A percentile compares a stretch with the other conserved stretches of the same genome.
Evolutionary conservation across 805 yeast genomes (phyloP).

Genomic region (Ogataea paradorogensis): DNA sequence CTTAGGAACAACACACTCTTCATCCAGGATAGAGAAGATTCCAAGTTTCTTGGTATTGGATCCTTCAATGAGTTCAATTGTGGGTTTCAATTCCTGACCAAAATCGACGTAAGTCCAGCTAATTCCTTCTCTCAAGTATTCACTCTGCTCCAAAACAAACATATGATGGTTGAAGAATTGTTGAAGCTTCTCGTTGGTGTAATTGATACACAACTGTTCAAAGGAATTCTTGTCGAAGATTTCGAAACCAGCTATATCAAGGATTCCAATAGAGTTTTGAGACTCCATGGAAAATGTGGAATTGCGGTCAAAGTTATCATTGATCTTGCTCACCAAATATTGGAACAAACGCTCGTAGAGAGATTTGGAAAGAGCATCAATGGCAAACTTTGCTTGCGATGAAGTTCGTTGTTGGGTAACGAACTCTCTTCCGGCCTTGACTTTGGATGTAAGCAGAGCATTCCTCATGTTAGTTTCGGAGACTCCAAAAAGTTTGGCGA

Average conservation of each 20-base stretch:
- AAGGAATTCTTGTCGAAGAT: constrained; percentile 56
- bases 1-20: constrained; percentile 92
- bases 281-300: constrained; percentile 24
- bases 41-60: constrained; percentile 61
- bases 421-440: constrained; percentile 86
- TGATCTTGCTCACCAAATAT: constrained; percentile 71
- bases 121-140: constrained; percentile 55
- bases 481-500: constrained; percentile 67
- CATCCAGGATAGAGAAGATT: constrained; percentile 81
- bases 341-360: constrained; percentile 83
- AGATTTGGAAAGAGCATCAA: constrained; percentile 86
- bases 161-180: constrained; percentile 63
- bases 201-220: constrained; percentile 60
- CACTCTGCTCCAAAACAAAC: constrained; percentile 59
- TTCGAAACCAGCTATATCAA: constrained; percentile 63
- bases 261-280: constrained; percentile 49
- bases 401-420: constrained; percentile 79
- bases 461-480: constrained; percentile 45
- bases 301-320: constrained; percentile 48
- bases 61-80: constrained; percentile 86
- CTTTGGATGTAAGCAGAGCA: constrained; percentile 71
- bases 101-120: constrained; percentile 82
- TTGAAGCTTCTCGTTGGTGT: constrained; percentile 58
- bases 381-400: constrained; percentile 70
- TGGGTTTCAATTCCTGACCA: constrained; percentile 91